These are phyloP conservation scores for Pythium grandisporangium DNA, from an alignment of 352 stramenopile genomes.

Conservation along the genomic window DNA sequence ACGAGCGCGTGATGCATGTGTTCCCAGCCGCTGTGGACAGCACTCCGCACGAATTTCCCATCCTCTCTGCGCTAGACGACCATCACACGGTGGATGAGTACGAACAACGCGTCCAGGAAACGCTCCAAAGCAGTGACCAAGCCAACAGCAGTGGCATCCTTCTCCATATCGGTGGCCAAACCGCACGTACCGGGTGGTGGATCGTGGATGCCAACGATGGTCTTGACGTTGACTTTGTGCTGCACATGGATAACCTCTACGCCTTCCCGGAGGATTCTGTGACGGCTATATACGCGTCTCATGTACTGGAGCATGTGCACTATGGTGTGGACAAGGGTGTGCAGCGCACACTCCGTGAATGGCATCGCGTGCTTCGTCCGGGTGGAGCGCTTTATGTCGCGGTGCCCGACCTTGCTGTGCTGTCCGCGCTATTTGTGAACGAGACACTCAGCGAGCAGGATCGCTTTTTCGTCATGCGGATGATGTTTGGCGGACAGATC, in stretches of 20 bases:
- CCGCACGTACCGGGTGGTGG: slow-evolving; percentile 36
- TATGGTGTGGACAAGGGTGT: slow-evolving; percentile 47
- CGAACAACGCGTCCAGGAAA: slow-evolving; percentile 17
- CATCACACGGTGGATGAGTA: slow-evolving; percentile 27
- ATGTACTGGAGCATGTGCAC: slow-evolving; percentile 68
- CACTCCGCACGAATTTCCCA: slow-evolving; percentile 17
- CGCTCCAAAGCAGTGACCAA: slow-evolving; percentile 15
- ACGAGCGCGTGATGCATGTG: slow-evolving; percentile 25
- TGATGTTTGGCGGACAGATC: slow-evolving; percentile 67
- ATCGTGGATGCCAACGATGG: slow-evolving; percentile 53
- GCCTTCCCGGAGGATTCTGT: slow-evolving; percentile 51
- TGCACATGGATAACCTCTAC: slow-evolving; percentile 63
- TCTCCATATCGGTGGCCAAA: slow-evolving; percentile 60
- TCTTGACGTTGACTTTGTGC: slow-evolving; percentile 43
- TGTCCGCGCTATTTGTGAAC: slow-evolving; percentile 54
- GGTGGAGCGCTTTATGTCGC: slow-evolving; percentile 45
- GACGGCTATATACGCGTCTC: slow-evolving; percentile 54
- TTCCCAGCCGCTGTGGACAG: slow-evolving; percentile 20
- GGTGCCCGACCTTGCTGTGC: slow-evolving; percentile 50
- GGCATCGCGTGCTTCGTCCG: slow-evolving; percentile 53
- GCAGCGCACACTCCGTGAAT: slow-evolving; percentile 46
- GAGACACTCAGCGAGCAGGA: slow-evolving; percentile 39
- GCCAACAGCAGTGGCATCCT: slow-evolving; percentile 31
- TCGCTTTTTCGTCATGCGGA: slow-evolving; percentile 49
- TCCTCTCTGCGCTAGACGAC: slow-evolving; percentile 26